Evolutionary conservation across 345 rosid genomes (phyloP).

Genomic region (Eutrema japonicum): DNA sequence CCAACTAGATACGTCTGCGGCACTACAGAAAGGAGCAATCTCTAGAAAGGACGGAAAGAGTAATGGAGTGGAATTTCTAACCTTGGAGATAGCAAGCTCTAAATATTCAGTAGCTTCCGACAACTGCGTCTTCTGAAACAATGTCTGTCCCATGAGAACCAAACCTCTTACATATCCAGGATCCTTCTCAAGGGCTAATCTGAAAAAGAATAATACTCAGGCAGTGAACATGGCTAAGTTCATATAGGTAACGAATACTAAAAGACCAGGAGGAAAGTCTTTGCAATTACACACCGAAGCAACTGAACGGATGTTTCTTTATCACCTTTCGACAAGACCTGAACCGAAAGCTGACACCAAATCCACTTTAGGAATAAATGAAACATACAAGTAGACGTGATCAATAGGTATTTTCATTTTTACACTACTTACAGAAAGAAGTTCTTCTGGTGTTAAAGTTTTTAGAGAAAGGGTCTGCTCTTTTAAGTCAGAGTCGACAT

Average conservation of each 20-base stretch:
- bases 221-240: slow-evolving; percentile 27
- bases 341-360: slow-evolving; percentile 69
- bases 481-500: slow-evolving; percentile 45
- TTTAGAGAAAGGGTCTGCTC: slow-evolving; percentile 44
- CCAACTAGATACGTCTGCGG: slow-evolving; percentile 2
- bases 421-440: slow-evolving; percentile 62
- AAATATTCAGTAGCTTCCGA: slow-evolving; percentile 66
- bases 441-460: slow-evolving; percentile 59
- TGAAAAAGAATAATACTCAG: slow-evolving; percentile 42
- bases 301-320: slow-evolving; percentile 58
- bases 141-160: slow-evolving; percentile 75
- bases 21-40: background rate
- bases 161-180: slow-evolving; percentile 64
- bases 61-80: slow-evolving; percentile 24
- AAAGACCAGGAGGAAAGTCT: slow-evolving; percentile 2
- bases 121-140: slow-evolving; percentile 56
- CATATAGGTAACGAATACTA: background rate
- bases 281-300: slow-evolving; percentile 53
- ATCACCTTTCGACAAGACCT: slow-evolving; percentile 58
- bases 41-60: slow-evolving; percentile 16
- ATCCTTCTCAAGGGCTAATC: slow-evolving; percentile 80
- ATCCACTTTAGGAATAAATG: slow-evolving; percentile 15
- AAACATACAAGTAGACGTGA: slow-evolving; percentile 18
- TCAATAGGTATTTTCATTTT: slow-evolving; percentile 2
- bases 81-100: slow-evolving; percentile 84